phyloP scores from a whole-genome alignment of 768 basidiomycete species.

The Leccinum uliginosum region DNA sequence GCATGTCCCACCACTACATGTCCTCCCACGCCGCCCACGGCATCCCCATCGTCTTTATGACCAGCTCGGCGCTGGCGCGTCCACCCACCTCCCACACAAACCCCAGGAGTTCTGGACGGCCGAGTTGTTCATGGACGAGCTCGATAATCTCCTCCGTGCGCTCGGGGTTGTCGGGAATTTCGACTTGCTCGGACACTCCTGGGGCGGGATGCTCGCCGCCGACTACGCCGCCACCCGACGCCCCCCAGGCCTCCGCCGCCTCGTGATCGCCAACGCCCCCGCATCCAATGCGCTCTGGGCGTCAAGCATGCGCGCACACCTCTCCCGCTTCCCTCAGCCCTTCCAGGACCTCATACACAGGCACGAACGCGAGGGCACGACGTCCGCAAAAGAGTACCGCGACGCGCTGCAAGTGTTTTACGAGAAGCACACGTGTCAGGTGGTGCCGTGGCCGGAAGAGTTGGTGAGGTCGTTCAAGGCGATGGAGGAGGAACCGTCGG shows the following conservation, averaged over 20 bases:
- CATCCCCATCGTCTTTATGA: constrained; percentile 46
- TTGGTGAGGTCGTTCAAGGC: constrained; percentile 21
- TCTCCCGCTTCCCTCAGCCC: constrained; percentile 25
- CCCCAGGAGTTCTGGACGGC: constrained; percentile 38
- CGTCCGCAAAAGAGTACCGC: constrained; percentile 28
- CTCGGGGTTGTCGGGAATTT: constrained; percentile 39
- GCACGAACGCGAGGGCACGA: constrained; percentile 32
- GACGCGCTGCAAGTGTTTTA: constrained; percentile 25
- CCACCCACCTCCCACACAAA: constrained; percentile 40
- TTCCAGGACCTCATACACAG: constrained; percentile 22
- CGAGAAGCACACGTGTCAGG: constrained; percentile 29
- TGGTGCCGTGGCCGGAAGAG: constrained; percentile 31
- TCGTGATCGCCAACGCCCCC: constrained; percentile 31
- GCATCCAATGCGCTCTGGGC: constrained; percentile 26
- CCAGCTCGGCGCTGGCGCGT: constrained; percentile 41
- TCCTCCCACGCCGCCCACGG: constrained; percentile 23
- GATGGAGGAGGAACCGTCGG: constrained; percentile 29
- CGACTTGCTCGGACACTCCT: constrained; percentile 49
- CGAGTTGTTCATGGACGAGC: constrained; percentile 49
- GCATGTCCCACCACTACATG: constrained; percentile 30
- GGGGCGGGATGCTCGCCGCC: constrained; percentile 49
- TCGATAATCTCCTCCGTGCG: constrained; percentile 42
- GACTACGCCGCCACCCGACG: constrained; percentile 35
- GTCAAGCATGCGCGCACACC: constrained; percentile 17
- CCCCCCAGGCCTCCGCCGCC: constrained; percentile 35